phyloP scores from a whole-genome alignment of 192 early-diverging fungal genomes.

The Phlyctochytrium arcticum region DNA sequence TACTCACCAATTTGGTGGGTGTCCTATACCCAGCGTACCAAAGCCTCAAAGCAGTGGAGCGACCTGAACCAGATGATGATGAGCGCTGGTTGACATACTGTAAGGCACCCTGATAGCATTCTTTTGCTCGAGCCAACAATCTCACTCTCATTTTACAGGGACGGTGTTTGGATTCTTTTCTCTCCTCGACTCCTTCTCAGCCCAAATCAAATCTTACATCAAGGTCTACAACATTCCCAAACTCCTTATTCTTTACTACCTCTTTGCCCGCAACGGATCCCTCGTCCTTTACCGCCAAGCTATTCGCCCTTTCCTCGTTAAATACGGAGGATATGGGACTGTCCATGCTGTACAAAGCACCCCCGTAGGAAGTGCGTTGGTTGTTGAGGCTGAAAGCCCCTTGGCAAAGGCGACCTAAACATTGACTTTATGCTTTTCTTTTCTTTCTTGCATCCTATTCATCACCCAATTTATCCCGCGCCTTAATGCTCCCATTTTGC shows the following conservation, averaged over 20 bases:
- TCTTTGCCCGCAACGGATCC: slow-evolving; percentile 37
- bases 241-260: slow-evolving; percentile 43
- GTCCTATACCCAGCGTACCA: slow-evolving; percentile 39
- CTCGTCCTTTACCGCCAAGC: slow-evolving; percentile 36
- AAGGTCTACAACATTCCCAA: slow-evolving; percentile 44
- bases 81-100: slow-evolving; percentile 54
- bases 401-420: too few species aligned
- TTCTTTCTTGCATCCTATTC: too few species aligned
- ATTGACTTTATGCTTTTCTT: too few species aligned
- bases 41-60: slow-evolving; percentile 42
- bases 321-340: slow-evolving; percentile 20
- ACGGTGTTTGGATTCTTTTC: slow-evolving; percentile 42
- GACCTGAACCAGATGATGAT: slow-evolving; percentile 43
- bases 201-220: slow-evolving; percentile 23
- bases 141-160: slow-evolving; percentile 27
- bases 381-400: too few species aligned
- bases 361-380: background rate
- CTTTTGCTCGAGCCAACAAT: background rate
- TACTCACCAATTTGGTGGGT: slow-evolving; percentile 40
- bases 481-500: too few species aligned
- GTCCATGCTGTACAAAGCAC: slow-evolving; percentile 9
- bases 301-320: slow-evolving; percentile 27
- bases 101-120: slow-evolving; percentile 24
- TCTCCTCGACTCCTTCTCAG: slow-evolving; percentile 31
- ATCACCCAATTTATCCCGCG: too few species aligned